Evolutionary conservation across 257 asterid species (phyloP), one percentile per base, ranked within the genome.

Genomic region (Solanum lycopersicoides): DNA sequence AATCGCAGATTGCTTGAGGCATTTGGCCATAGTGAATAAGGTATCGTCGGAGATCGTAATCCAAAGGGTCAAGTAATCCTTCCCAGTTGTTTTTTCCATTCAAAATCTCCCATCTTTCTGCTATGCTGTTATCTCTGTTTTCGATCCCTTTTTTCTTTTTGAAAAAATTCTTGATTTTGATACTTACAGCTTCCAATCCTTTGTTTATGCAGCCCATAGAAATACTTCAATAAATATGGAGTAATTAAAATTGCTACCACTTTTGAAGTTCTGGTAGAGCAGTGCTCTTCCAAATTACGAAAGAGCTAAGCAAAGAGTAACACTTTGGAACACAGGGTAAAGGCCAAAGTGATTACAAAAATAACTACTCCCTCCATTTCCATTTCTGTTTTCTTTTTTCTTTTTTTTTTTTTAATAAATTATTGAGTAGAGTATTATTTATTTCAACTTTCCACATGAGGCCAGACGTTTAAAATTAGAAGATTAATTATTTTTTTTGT

Each of bases 1-100:
- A 84, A 86, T 93, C 95, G 82, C 91, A 92, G 23, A 93, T 89
- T 30, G 93, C 96, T 83, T 92, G 93, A 86, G 96, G 92, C 92
- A 89, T 92, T n/a, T 90, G 89, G 0, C 94, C 95, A 50, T 92
- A 92, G 66, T 94, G 95, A 63, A 92, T 71, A 7, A 93, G 25
- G 87, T 93, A 92, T 37, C 60, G 71, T 9, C 93, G 90, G 2
- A 92, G 93, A 83, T 94, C 95, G 35, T 11, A 23, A 89, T 93
- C 96, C 3, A 93, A 91, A 30, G 98, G 98, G 35, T 89, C 87
- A 66, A 92, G 66, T 75, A 92, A 91, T 79, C 87, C 60, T 15
- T 88, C 79, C 98, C 96, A 94, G 25, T 88, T 86, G 12, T 88
- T 88, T 39, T 87, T 75, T 14, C 96, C 98, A 66, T 92, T 91